A percentile compares a stretch with the other conserved stretches of the same genome.
These are phyloP conservation scores for Eucalyptus leucophloia DNA, from an alignment of 345 rosid species.

Conservation along the genomic window DNA sequence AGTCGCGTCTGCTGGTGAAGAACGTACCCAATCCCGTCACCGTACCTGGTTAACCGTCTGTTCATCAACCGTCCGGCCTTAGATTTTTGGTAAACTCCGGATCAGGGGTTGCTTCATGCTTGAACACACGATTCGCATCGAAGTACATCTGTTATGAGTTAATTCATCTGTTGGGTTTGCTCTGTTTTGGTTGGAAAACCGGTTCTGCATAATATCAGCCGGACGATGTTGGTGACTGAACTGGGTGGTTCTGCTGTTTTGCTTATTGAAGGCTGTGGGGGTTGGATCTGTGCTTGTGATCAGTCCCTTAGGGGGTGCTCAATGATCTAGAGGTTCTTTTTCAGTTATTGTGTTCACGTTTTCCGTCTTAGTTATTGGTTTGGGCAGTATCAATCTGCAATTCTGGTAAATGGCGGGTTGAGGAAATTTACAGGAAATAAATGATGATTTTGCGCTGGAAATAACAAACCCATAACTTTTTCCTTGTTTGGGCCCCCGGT, in stretches of 20 bases:
- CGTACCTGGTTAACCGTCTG: neutral
- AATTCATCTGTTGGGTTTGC: neutral
- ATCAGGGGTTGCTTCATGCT: neutral
- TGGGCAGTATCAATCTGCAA: neutral
- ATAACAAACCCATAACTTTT: neutral
- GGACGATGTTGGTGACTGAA: neutral
- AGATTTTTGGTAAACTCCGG: neutral
- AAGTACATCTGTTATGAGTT: neutral
- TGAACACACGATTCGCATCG: neutral
- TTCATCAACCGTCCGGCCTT: neutral
- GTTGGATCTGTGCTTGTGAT: neutral
- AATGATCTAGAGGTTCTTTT: neutral
- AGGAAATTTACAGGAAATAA: neutral
- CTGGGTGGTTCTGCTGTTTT: neutral
- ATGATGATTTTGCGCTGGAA: neutral
- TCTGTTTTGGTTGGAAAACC: neutral
- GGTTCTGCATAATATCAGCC: neutral
- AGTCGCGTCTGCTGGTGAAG: neutral
- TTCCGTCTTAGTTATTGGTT: neutral
- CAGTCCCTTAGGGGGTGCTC: neutral
- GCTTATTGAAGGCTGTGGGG: neutral
- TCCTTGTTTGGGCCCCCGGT: neutral
- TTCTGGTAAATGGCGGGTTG: neutral
- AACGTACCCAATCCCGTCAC: neutral
- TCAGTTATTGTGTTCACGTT: neutral